Percentiles rank a stretch among this genome's conserved stretches.
Conservation (phyloP, 2,329 filamentous ascomycete species). For the Chaetothyriales sp. region DNA sequence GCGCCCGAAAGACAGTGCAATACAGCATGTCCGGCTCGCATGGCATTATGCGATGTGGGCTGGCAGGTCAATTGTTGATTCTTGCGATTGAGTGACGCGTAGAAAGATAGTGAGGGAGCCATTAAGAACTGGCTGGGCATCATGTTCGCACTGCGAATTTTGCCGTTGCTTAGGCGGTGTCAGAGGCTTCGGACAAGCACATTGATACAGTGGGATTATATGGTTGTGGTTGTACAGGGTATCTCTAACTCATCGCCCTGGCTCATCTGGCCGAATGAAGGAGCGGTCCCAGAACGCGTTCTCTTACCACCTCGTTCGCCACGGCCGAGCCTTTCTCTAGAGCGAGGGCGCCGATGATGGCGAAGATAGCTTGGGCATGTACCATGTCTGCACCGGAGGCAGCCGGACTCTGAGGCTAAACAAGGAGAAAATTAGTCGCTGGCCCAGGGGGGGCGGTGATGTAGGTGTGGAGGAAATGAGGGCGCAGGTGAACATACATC, state of each 20-base stretch:
- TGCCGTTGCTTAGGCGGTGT: slow-evolving; percentile 62
- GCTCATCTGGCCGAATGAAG: neutral
- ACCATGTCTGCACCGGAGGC: slow-evolving; percentile 61
- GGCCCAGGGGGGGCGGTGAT: too few species aligned
- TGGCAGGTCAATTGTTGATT: slow-evolving; percentile 47
- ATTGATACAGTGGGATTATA: slow-evolving; percentile 5
- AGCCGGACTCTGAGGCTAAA: slow-evolving; percentile 43
- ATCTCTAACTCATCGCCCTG: neutral
- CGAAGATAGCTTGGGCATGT: slow-evolving; percentile 62
- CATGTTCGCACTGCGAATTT: slow-evolving; percentile 26
- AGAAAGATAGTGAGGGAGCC: slow-evolving; percentile 43
- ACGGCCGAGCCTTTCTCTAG: slow-evolving; percentile 70
- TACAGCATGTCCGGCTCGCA: slow-evolving; percentile 47
- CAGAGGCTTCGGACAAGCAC: slow-evolving; percentile 61
- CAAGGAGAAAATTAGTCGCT: slow-evolving; percentile 1
- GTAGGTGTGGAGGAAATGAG: neutral
- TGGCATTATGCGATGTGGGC: slow-evolving; percentile 54
- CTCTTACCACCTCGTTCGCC: slow-evolving; percentile 58
- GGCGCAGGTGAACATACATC: slow-evolving; percentile 42
- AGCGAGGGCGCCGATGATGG: slow-evolving; percentile 77
- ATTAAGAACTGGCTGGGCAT: slow-evolving; percentile 60
- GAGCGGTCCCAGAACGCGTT: slow-evolving; percentile 51
- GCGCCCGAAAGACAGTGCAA: slow-evolving; percentile 79
- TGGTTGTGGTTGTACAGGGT: slow-evolving; percentile 2
- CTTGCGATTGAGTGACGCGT: slow-evolving; percentile 47